These are phyloP conservation scores for Acrocalymma vagum DNA, from an alignment of 2,329 filamentous ascomycete genomes.

Conservation along the genomic window DNA sequence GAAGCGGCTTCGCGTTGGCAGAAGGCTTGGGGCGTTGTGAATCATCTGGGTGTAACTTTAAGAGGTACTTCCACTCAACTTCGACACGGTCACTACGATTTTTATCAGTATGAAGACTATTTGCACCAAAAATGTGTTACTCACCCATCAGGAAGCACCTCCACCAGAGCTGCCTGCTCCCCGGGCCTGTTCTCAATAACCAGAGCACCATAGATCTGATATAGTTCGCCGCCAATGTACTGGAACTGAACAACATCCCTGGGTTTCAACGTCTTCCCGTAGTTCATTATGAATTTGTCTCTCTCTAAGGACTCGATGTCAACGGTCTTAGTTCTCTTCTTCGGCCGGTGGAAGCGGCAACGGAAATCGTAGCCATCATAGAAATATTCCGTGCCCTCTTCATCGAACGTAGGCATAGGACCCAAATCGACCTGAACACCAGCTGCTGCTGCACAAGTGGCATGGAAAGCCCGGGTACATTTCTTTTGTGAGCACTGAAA, in stretches of 20 bases:
- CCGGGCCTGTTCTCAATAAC: conserved; percentile 82
- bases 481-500: conserved; percentile 97
- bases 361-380: conserved; percentile 92
- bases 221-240: conserved; percentile 75
- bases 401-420: conserved; percentile 83
- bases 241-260: conserved; percentile 90
- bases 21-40: conserved; percentile 79
- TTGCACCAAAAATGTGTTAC: conserved; percentile 41
- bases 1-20: conserved; percentile 74
- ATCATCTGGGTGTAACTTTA: conserved; percentile 75
- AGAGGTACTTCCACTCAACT: conserved; percentile 84
- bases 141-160: conserved; percentile 85
- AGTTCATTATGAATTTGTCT: conserved; percentile 72
- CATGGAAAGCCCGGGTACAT: conserved; percentile 91
- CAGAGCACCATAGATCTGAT: conserved; percentile 89
- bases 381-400: conserved; percentile 91
- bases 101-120: conserved; percentile 17
- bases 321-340: conserved; percentile 82
- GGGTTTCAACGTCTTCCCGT: conserved; percentile 72
- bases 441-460: conserved; percentile 90
- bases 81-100: conserved; percentile 72
- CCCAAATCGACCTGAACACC: conserved; percentile 92
- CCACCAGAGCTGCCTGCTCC: conserved; percentile 80
- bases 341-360: conserved; percentile 91
- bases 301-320: conserved; percentile 75